Base-by-base conservation (phyloP, 495 filamentous ascomycete species). In the Sphaerosporella brunnea region DNA sequence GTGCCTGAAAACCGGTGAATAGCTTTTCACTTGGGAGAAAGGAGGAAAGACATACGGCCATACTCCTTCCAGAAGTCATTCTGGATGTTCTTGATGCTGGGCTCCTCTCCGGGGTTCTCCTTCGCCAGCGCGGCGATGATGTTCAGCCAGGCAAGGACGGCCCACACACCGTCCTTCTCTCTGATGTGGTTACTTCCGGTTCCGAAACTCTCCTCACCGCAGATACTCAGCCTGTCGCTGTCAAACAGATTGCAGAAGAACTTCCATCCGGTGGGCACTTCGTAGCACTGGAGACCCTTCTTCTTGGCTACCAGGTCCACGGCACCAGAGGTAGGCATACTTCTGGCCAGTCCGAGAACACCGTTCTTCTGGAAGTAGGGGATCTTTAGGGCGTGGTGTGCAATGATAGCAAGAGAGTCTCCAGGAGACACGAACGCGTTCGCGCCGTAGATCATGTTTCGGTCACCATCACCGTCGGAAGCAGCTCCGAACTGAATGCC, bases 231-330 rank as follows among this genome's bases (percentile, higher is more conserved):
- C 73, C 94, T 94, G 65, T 95, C 71, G 51, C 86, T 81, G 60
- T 97, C 90, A 59, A 97, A 95, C 46, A 97, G 71, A 59, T 85
- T 90, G 64, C 90, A 97, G 78, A 97, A 97, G 74, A 97, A 97
- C 66, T 97, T 97, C 90, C 90, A 97, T 49, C 90, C 90, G 0
- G 90, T 97, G 9, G 90, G 90, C 3, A 97, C 90, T 66, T 97
- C 90, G 67, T 97, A 97, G 66, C 75, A 79, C 66, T 86, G 68
- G 20, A 96, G 70, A 18, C 85, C 86, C 68, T 95, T 85, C 53
- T 83, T 84, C 71, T 90, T 78, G 48, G 90, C 90, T 15, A 97
- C 90, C 36, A 90, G 76, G 62, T 97, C 90, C 35, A 97, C 82
- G 32, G 90, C 90, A 30, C 84, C 85, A 7, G 82, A 88, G 10